Percentiles rank a stretch among this genome's conserved stretches.
Evolutionary conservation across 2,329 filamentous ascomycete genomes (phyloP).

Genomic region (Pseudogymnoascus sp.): DNA sequence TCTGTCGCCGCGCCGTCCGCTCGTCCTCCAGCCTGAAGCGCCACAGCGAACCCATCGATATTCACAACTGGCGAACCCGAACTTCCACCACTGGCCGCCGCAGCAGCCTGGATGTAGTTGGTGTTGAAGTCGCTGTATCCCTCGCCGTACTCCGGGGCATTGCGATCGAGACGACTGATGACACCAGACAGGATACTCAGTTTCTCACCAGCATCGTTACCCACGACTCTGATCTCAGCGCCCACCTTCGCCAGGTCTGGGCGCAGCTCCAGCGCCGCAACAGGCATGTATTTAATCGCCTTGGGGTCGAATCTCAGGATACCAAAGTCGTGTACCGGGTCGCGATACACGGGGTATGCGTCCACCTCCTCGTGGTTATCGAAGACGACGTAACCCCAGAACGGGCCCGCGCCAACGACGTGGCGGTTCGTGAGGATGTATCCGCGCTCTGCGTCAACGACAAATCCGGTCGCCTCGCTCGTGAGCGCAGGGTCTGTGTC

Average conservation of each 20-base stretch:
- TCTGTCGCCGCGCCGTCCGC: conserved; percentile 94
- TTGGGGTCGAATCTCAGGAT: conserved; percentile 94
- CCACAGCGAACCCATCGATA: conserved; percentile 84
- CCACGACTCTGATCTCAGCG: conserved; percentile 90
- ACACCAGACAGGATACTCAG: conserved; percentile 95
- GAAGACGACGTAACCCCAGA: conserved; percentile 97
- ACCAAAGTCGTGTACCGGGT: conserved; percentile 97
- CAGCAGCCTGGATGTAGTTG: conserved; percentile 96
- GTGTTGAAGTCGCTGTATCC: conserved; percentile 97
- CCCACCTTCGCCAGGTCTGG: conserved; percentile 87
- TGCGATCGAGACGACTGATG: conserved; percentile 90
- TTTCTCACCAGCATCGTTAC: conserved; percentile 97
- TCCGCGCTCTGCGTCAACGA: conserved; percentile 85
- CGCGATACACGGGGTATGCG: conserved; percentile 91
- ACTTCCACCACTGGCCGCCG: conserved; percentile 90
- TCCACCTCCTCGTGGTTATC: conserved; percentile 98
- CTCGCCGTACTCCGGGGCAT: conserved; percentile 95
- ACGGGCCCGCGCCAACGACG: conserved; percentile 89
- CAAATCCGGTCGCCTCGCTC: conserved; percentile 94
- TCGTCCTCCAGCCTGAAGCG: conserved; percentile 86
- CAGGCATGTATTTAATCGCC: conserved; percentile 93
- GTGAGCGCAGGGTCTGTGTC: conserved; percentile 93
- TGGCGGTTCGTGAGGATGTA: conserved; percentile 86
- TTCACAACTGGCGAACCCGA: conserved; percentile 98
- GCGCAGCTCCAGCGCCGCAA: conserved; percentile 69